These are phyloP conservation scores for Mycena latifolia DNA, from an alignment of 768 basidiomycete species.

Conservation along the genomic window DNA sequence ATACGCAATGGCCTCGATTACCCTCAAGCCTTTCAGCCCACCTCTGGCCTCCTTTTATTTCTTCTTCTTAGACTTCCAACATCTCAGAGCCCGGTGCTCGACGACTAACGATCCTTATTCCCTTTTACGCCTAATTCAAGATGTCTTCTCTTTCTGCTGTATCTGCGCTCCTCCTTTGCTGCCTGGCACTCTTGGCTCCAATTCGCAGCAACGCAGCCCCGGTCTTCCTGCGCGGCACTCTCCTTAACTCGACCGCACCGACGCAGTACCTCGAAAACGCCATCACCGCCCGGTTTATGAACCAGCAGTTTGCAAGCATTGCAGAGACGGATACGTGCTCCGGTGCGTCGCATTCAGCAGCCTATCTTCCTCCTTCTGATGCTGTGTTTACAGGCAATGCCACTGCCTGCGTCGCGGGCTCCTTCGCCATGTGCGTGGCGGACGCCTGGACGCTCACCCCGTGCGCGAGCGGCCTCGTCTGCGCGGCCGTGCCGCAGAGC, in stretches of 20 bases:
- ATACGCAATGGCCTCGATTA: neutral
- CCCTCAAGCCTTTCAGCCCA: neutral
- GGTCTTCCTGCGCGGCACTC: neutral
- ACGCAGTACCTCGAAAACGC: slow-evolving; percentile 51
- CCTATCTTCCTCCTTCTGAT: neutral
- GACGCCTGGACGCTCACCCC: slow-evolving; percentile 29
- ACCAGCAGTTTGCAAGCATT: slow-evolving; percentile 60
- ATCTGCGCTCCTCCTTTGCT: neutral
- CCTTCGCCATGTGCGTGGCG: slow-evolving; percentile 40
- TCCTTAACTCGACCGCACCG: slow-evolving; percentile 23
- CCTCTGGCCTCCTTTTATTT: neutral
- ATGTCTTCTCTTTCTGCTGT: slow-evolving; percentile 17
- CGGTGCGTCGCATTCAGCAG: slow-evolving; percentile 45
- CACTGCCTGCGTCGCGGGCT: slow-evolving; percentile 21
- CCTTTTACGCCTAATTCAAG: slow-evolving; percentile 15
- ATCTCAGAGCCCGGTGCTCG: slow-evolving; percentile 28
- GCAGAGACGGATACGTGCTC: slow-evolving; percentile 60
- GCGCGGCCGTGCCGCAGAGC: slow-evolving; percentile 63
- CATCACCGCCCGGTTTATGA: slow-evolving; percentile 62
- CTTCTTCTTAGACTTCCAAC: neutral
- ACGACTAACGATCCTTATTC: slow-evolving; percentile 31
- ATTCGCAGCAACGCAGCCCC: slow-evolving; percentile 21
- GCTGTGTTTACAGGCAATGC: slow-evolving; percentile 11
- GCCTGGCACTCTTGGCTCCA: slow-evolving; percentile 15
- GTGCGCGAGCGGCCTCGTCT: slow-evolving; percentile 35